Evolutionary conservation across 352 stramenopile genomes (phyloP).

Genomic region (Thraustochytrium striatum): DNA sequence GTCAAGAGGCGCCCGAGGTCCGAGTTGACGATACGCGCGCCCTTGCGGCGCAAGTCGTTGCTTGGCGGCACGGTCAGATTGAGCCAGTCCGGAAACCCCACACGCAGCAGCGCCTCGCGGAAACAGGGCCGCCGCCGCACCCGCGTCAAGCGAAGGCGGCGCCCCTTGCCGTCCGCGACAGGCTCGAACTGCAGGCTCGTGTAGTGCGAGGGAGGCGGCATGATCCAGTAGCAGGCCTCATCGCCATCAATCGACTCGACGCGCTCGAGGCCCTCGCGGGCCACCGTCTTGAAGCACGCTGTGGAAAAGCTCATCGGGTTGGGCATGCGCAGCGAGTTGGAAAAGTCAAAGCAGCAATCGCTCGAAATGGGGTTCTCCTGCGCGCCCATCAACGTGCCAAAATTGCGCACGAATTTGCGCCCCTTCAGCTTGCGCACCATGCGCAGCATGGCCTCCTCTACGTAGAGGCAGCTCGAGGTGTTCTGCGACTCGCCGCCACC

Average conservation of each 20-base stretch:
- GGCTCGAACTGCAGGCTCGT: not conserved
- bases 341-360: constrained; percentile 32
- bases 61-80: not conserved
- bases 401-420: not conserved
- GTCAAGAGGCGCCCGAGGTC: constrained; percentile 23
- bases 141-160: not conserved
- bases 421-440: constrained; percentile 17
- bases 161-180: too few species aligned
- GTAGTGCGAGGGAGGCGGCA: not conserved
- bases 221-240: not conserved
- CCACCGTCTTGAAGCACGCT: not conserved
- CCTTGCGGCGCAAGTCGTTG: not conserved
- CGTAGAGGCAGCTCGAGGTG: constrained; percentile 23
- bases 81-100: constrained; percentile 33
- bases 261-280: not conserved
- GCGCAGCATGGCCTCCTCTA: constrained; percentile 21
- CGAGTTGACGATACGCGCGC: not conserved
- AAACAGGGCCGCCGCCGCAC: not conserved
- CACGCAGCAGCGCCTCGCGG: not conserved
- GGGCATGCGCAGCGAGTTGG: not conserved
- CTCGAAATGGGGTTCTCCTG: constrained; percentile 7
- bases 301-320: not conserved
- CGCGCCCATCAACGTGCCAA: not conserved
- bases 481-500: too few species aligned
- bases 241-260: constrained; percentile 14